Evolutionary conservation across 129 eudicot species (phyloP).

Genomic region (Dittrichia graveolens): DNA sequence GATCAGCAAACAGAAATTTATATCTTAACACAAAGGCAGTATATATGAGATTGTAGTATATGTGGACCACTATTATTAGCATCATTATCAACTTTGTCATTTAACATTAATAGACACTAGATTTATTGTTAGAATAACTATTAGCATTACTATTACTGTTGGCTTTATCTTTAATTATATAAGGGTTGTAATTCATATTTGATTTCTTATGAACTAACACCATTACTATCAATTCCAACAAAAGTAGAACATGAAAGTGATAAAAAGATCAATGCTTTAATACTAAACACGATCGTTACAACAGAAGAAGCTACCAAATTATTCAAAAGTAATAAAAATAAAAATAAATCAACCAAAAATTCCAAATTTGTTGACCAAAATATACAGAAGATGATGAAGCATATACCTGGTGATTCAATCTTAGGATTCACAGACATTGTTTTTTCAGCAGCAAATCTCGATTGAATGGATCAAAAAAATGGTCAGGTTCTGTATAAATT

Average conservation of each 20-base stretch:
- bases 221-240: no score
- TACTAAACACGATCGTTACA: conserved; percentile 2
- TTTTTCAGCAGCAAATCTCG: conserved; percentile 9
- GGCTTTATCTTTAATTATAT: background rate
- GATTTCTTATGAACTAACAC: background rate
- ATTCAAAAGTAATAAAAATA: background rate
- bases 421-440: conserved; percentile 39
- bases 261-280: conserved; percentile 3
- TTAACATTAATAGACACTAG: background rate
- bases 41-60: no score
- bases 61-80: background rate
- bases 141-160: no score
- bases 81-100: conserved; percentile 1
- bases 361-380: background rate
- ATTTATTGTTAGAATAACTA: no score
- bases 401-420: conserved; percentile 32
- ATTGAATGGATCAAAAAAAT: conserved; percentile 21
- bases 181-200: background rate
- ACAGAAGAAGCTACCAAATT: background rate
- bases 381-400: background rate
- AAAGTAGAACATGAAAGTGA: conserved; percentile 1
- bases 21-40: conserved; percentile 10
- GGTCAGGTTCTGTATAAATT: conserved; percentile 16
- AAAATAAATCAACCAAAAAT: background rate
- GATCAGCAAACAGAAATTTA: conserved; percentile 17